Evolutionary conservation across 139 green algal species (phyloP).

Genomic region (Chlamydomonas urium): DNA sequence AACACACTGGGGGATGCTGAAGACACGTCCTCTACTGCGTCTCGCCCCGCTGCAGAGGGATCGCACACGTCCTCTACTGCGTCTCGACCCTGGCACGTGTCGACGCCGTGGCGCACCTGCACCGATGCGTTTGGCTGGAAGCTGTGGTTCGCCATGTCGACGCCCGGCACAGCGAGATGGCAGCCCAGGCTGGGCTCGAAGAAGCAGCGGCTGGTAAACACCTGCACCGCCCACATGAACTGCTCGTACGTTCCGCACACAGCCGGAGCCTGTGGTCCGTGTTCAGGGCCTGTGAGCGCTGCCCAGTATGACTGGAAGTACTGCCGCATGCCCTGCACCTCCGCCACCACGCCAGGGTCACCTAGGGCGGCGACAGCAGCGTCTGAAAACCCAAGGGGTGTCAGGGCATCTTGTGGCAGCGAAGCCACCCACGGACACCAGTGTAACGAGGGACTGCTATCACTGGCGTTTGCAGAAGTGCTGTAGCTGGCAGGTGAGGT

Average conservation of each 20-base stretch:
- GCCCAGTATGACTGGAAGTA: constrained; percentile 14
- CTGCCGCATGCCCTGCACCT: constrained; percentile 7
- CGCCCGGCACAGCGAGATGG: constrained; percentile 27
- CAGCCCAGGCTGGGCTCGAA: constrained; percentile 6
- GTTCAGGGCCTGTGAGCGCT: background rate
- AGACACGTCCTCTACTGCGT: constrained; percentile 28
- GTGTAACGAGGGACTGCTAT: background rate
- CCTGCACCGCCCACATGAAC: constrained; percentile 36
- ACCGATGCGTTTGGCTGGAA: constrained; percentile 21
- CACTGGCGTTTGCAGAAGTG: background rate
- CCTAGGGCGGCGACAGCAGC: background rate
- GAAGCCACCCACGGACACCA: background rate
- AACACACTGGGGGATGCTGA: background rate
- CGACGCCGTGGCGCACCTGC: constrained; percentile 23
- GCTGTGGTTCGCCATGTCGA: constrained; percentile 41
- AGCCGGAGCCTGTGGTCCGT: constrained; percentile 13
- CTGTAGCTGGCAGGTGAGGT: background rate
- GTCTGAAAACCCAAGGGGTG: background rate
- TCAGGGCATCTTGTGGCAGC: background rate
- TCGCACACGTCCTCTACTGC: constrained; percentile 28
- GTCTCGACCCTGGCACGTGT: constrained; percentile 24
- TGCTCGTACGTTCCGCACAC: too few species aligned
- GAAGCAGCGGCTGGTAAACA: constrained; percentile 23
- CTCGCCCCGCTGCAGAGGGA: constrained; percentile 2
- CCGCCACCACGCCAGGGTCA: background rate